Conservation (phyloP, 2,329 filamentous ascomycete species). For the Chaetomium strumarium region DNA sequence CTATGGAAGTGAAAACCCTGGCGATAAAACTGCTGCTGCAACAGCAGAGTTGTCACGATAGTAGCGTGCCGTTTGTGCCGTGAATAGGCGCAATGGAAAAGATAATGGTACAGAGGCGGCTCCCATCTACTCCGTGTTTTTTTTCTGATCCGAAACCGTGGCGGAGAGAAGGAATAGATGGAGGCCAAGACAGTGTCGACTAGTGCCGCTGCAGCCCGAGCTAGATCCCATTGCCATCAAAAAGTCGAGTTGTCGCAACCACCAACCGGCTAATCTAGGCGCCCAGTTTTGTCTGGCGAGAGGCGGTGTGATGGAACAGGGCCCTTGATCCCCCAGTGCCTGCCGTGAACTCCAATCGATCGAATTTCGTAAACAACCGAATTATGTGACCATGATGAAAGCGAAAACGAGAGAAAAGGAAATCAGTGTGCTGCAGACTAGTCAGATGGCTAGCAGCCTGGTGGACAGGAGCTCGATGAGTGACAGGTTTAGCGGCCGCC, state of each 20-base stretch:
- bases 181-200: conserved; percentile 25
- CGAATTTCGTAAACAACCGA: conserved; percentile 29
- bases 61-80: conserved; percentile 14
- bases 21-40: conserved; percentile 5
- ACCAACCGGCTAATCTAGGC: conserved; percentile 24
- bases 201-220: conserved; percentile 25
- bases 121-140: conserved; percentile 23
- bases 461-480: conserved; percentile 2
- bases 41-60: conserved; percentile 16
- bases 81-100: conserved; percentile 15
- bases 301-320: conserved; percentile 24
- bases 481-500: conserved; percentile 20
- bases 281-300: conserved; percentile 19
- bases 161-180: conserved; percentile 18
- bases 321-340: conserved; percentile 25
- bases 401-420: conserved; percentile 22
- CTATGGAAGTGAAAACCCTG: conserved; percentile 15
- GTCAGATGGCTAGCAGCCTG: conserved; percentile 12
- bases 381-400: conserved; percentile 26
- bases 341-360: conserved; percentile 28
- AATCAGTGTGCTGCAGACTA: conserved; percentile 20
- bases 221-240: conserved; percentile 23
- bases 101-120: conserved; percentile 28
- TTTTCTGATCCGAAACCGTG: conserved; percentile 21
- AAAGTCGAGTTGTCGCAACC: conserved; percentile 25